Evolutionary conservation across 768 basidiomycete genomes (phyloP).

Genomic region (Pholiota conissans): DNA sequence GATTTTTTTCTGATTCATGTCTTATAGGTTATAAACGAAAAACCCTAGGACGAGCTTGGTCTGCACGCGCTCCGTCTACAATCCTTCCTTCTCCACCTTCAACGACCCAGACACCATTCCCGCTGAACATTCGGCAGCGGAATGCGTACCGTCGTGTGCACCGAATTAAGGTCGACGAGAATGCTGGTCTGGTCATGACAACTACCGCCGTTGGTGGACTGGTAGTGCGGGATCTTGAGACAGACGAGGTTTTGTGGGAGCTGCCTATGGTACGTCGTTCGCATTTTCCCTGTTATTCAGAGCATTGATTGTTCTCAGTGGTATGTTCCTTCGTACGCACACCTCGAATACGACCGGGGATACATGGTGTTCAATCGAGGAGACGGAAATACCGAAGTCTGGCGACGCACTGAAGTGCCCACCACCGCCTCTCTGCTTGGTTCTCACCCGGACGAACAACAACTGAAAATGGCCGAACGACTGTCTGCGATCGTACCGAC

Average conservation of each 20-base stretch:
- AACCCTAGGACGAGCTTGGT: slow-evolving; percentile 53
- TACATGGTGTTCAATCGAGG: slow-evolving; percentile 69
- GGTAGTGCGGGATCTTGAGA: slow-evolving; percentile 53
- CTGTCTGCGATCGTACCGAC: slow-evolving; percentile 1
- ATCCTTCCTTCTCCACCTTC: slow-evolving; percentile 14
- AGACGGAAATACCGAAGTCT: slow-evolving; percentile 65
- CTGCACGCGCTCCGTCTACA: slow-evolving; percentile 45
- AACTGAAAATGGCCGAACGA: slow-evolving; percentile 8
- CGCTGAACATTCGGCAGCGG: slow-evolving; percentile 32
- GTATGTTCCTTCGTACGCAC: slow-evolving; percentile 58
- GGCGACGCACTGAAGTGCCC: slow-evolving; percentile 46
- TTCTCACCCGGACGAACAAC: slow-evolving; percentile 13
- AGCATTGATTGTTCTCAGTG: slow-evolving; percentile 32
- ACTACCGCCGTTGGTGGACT: slow-evolving; percentile 59
- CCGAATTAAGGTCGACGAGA: slow-evolving; percentile 76
- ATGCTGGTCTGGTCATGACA: slow-evolving; percentile 55
- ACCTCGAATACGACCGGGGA: slow-evolving; percentile 73
- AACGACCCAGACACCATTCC: slow-evolving; percentile 11
- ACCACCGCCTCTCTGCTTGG: not conserved
- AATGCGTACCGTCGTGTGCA: slow-evolving; percentile 49
- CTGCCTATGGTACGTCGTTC: slow-evolving; percentile 46
- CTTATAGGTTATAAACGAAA: slow-evolving; percentile 45
- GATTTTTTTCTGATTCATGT: slow-evolving; percentile 4
- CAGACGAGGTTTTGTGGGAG: slow-evolving; percentile 57
- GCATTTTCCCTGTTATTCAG: not conserved